These are phyloP conservation scores for Penicillium oxalicum DNA, from an alignment of 2,329 filamentous ascomycete species.

Conservation along the genomic window DNA sequence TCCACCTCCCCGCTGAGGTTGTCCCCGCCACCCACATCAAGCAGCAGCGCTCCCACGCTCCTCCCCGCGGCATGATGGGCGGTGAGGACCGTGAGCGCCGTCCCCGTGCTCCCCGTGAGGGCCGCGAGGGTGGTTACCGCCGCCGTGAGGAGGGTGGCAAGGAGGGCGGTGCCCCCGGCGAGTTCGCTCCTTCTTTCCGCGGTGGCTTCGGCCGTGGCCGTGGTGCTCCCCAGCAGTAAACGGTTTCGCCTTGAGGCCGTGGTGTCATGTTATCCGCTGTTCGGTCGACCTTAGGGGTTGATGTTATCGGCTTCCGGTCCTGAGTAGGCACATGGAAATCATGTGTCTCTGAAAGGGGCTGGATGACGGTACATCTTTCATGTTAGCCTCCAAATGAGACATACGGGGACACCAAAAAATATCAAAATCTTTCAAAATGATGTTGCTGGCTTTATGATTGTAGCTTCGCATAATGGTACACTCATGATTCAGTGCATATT, in stretches of 20 bases:
- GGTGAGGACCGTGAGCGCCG: constrained; percentile 75
- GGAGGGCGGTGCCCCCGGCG: constrained; percentile 86
- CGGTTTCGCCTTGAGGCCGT: constrained; percentile 23
- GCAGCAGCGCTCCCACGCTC: constrained; percentile 97
- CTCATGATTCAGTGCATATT: constrained; percentile 22
- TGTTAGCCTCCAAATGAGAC: constrained; percentile 14
- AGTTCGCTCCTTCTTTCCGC: constrained; percentile 90
- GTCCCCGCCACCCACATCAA: constrained; percentile 99
- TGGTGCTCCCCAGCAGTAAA: constrained; percentile 57
- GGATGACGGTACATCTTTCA: constrained; percentile 15
- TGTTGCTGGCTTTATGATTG: constrained; percentile 22
- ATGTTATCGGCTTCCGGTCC: constrained; percentile 23
- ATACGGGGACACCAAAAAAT: constrained; percentile 20
- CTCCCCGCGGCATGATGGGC: constrained; percentile 97
- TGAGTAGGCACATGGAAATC: constrained; percentile 22
- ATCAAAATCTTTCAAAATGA: constrained; percentile 21
- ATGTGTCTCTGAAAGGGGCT: constrained; percentile 22
- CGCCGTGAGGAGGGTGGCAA: constrained; percentile 76
- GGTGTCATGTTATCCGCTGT: constrained; percentile 24
- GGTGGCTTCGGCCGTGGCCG: constrained; percentile 85
- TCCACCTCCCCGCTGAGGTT: constrained; percentile 98
- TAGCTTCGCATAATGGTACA: constrained; percentile 31
- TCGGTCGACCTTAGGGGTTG: constrained; percentile 30
- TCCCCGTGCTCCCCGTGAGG: constrained; percentile 72
- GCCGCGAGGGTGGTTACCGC: constrained; percentile 81